Conservation (phyloP, 1,284 basidiomycete species). For the Volvariella surrecta region DNA sequence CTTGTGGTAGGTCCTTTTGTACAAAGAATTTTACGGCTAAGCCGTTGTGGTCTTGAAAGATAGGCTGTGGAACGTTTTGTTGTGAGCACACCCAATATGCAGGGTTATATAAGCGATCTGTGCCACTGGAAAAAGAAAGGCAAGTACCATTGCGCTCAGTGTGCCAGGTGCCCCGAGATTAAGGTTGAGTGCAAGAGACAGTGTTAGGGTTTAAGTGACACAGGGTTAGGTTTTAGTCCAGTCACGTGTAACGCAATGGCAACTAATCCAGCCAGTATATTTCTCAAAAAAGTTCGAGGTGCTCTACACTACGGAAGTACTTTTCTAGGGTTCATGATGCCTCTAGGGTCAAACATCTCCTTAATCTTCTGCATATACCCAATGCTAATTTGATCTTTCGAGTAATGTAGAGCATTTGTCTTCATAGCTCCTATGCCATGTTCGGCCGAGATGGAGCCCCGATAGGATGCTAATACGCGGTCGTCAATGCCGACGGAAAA, state of each 20-base stretch:
- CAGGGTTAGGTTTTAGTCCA: conserved; percentile 25
- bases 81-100: conserved; percentile 8
- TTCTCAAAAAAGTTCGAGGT: background rate
- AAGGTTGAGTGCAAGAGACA: conserved; percentile 32
- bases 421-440: conserved; percentile 97
- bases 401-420: conserved; percentile 85
- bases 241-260: conserved; percentile 12
- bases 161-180: conserved; percentile 32
- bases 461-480: conserved; percentile 42
- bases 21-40: conserved; percentile 72
- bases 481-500: conserved; percentile 1
- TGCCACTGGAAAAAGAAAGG: conserved; percentile 1
- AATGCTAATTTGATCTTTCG: conserved; percentile 75
- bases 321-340: conserved; percentile 89
- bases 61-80: conserved; percentile 26
- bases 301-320: conserved; percentile 38
- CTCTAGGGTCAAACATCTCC: conserved; percentile 83
- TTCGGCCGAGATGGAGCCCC: conserved; percentile 93
- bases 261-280: background rate
- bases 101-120: background rate
- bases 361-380: conserved; percentile 91
- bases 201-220: conserved; percentile 21
- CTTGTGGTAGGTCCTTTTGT: conserved; percentile 64
- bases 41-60: conserved; percentile 59
- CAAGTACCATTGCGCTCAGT: conserved; percentile 4